Conservation (phyloP, 148 eudicot species). For the Diospyros kaki region DNA sequence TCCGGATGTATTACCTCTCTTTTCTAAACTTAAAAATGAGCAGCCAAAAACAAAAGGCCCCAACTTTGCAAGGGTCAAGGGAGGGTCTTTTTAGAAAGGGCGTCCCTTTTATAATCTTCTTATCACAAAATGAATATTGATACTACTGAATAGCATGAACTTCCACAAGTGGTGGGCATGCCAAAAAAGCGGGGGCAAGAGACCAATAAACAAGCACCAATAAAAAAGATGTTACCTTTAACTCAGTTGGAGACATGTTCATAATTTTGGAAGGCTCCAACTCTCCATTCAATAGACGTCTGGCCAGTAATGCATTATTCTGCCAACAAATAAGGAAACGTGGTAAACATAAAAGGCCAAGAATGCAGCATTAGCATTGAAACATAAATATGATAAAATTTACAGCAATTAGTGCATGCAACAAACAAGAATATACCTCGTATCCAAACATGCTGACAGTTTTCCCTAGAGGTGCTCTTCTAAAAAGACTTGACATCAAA, state of each 20-base stretch:
- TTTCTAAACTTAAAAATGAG: too few relatives aligned
- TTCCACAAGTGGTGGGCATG: background rate
- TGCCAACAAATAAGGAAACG: conserved; percentile 21
- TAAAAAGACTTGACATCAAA: background rate
- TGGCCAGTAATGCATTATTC: conserved; percentile 62
- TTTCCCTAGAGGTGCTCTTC: background rate
- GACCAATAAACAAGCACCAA: background rate
- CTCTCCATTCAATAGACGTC: conserved; percentile 73
- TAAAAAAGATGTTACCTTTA: conserved; percentile 52
- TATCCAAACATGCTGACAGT: background rate
- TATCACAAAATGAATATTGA: background rate
- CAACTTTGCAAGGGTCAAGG: background rate
- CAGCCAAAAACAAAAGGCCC: too few relatives aligned
- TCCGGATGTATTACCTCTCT: too few relatives aligned
- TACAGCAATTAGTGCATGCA: background rate
- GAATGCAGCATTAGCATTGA: background rate
- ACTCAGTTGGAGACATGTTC: conserved; percentile 78
- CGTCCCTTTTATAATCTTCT: background rate
- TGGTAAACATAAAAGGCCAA: background rate
- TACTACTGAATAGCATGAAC: background rate
- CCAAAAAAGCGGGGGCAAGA: background rate
- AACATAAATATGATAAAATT: background rate
- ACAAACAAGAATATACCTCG: background rate
- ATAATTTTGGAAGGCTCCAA: conserved; percentile 74
- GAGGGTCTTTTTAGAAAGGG: background rate